Percentiles rank a stretch among this genome's conserved stretches.
Evolutionary conservation across 352 stramenopile genomes (phyloP).

Genomic region (Globisporangium cystogenes): DNA sequence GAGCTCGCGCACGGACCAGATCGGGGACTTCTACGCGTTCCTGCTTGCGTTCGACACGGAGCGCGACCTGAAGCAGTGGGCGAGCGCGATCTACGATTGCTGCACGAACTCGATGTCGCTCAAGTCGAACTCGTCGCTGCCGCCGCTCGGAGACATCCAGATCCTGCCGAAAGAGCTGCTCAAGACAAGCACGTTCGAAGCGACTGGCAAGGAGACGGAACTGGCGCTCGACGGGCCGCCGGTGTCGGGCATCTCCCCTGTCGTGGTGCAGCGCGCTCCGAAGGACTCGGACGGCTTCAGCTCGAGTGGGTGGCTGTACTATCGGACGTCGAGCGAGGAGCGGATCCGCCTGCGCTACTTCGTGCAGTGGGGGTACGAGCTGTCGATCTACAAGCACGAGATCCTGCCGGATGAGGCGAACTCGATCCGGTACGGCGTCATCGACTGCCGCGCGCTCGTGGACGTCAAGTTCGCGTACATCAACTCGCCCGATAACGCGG

Average conservation of each 20-base stretch:
- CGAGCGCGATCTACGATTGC: constrained; percentile 75
- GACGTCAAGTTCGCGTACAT: constrained; percentile 83
- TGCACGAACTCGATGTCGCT: constrained; percentile 86
- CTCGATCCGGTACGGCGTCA: constrained; percentile 83
- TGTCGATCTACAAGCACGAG: constrained; percentile 90
- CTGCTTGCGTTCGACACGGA: constrained; percentile 77
- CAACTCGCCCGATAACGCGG: constrained; percentile 81
- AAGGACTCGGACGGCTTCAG: constrained; percentile 37
- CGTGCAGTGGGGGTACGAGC: constrained; percentile 82
- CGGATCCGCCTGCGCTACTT: constrained; percentile 82
- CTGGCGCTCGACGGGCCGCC: constrained; percentile 18
- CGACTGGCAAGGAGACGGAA: constrained; percentile 35
- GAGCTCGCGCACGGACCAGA: constrained; percentile 55
- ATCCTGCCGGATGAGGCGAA: constrained; percentile 67
- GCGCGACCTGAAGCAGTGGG: constrained; percentile 65
- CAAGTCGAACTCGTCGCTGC: constrained; percentile 56
- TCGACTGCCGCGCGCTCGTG: constrained; percentile 76
- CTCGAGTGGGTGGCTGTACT: constrained; percentile 80
- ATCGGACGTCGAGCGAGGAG: constrained; percentile 77
- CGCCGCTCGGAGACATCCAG: constrained; percentile 65
- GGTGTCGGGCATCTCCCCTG: constrained; percentile 12
- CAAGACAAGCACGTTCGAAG: constrained; percentile 75
- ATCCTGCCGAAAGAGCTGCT: constrained; percentile 79
- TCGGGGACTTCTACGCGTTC: constrained; percentile 75
- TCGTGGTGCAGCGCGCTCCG: constrained; percentile 6